Conservation (phyloP, 2,329 filamentous ascomycete species). For the Cytospora piceicola region DNA sequence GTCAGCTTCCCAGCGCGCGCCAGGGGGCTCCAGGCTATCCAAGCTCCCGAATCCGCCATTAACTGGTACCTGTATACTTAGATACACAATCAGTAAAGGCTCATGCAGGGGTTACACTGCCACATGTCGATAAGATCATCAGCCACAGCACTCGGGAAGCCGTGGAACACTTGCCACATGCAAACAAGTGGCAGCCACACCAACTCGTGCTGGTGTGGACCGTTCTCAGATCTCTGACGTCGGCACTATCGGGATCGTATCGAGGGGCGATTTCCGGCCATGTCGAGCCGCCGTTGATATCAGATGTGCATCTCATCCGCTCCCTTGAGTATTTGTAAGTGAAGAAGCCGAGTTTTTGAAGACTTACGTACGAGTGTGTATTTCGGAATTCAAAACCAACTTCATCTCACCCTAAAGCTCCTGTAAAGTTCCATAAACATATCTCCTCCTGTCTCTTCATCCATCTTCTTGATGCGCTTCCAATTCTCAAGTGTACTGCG, state of each 20-base stretch:
- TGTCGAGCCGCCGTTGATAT: conserved; percentile 16
- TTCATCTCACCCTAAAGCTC: background rate
- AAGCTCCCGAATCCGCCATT: background rate
- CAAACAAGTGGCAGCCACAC: background rate
- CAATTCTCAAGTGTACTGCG: conserved; percentile 51
- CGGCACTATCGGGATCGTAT: conserved; percentile 10
- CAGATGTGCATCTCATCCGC: conserved; percentile 8
- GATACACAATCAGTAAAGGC: too few species aligned
- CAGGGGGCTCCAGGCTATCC: too few species aligned
- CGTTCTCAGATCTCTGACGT: conserved; percentile 23
- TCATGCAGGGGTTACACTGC: background rate
- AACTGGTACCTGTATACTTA: too few species aligned
- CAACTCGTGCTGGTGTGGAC: background rate
- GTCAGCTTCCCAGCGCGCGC: background rate
- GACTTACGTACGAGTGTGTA: conserved; percentile 3
- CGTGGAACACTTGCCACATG: background rate
- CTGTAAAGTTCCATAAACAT: background rate
- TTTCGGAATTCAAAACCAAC: background rate
- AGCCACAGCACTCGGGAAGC: background rate
- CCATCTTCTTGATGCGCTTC: conserved; percentile 50
- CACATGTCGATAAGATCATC: background rate
- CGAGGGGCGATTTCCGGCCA: conserved; percentile 20
- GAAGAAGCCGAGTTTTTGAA: conserved; percentile 17
- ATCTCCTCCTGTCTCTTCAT: background rate
- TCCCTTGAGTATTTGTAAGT: conserved; percentile 28